Evolutionary conservation across 2,329 filamentous ascomycete genomes (phyloP).

Genomic region (Neonectria magnoliae): DNA sequence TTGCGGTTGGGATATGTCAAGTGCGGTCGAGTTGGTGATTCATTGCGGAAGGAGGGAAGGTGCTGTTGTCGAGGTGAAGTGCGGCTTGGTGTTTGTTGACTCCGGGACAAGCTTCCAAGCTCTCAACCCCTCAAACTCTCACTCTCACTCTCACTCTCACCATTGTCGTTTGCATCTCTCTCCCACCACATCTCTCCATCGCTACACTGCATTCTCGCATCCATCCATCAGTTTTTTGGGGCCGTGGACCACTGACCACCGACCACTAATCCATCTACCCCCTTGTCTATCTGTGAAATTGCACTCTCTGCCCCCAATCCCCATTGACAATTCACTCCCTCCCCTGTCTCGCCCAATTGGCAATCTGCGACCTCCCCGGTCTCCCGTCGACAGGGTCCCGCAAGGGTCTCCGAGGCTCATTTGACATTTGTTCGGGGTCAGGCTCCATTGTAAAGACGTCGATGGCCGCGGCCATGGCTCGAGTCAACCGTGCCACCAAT

Average conservation of each 20-base stretch:
- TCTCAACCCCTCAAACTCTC: not conserved
- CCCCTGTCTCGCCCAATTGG: conserved; percentile 28
- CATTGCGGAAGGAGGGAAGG: not conserved
- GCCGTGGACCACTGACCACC: not conserved
- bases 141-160: too few relatives aligned
- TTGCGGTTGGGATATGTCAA: not conserved
- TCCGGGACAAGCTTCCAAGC: not conserved
- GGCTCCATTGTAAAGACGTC: conserved; percentile 20
- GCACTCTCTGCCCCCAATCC: conserved; percentile 21
- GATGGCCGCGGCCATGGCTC: conserved; percentile 35
- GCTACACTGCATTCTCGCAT: conserved; percentile 2
- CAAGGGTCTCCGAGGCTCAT: conserved; percentile 12
- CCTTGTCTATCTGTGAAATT: conserved; percentile 43
- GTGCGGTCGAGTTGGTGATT: not conserved
- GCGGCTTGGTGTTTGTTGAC: not conserved
- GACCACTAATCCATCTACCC: not conserved
- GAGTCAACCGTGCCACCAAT: conserved; percentile 30
- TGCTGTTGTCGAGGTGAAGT: not conserved
- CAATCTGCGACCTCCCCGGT: conserved; percentile 29
- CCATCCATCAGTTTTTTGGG: not conserved
- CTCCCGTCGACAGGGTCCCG: conserved; percentile 25
- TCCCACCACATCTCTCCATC: not conserved
- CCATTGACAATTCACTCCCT: conserved; percentile 30
- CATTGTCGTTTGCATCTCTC: not conserved
- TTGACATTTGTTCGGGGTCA: conserved; percentile 19